Evolutionary conservation across 306 rosid genomes (phyloP), one percentile per base, ranked within the genome.

Genomic region (Albizia julibrissin): DNA sequence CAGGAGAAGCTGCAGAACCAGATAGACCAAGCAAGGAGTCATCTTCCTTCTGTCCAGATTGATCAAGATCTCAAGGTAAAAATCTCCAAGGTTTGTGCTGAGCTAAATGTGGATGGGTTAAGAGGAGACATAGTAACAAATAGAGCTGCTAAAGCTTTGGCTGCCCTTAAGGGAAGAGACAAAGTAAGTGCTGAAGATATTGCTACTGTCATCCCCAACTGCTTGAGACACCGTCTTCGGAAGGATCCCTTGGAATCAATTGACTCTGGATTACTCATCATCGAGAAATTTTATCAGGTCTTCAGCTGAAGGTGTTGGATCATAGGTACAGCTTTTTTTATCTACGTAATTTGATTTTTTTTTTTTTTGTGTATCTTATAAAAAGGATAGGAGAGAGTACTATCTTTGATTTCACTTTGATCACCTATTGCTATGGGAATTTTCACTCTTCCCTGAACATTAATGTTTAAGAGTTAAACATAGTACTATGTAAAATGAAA

Each of bases 231-330:
- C 74, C 95, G 98, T 67, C 99, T 95, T 80, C 74, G 99, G 84
- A 95, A 95, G 90, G 99, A 95, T 79, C 99, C 99, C 40, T 84
- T 92, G 88, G 99, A 95, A 77, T 91, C 99, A 0, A 93, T 95
- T 39, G 98, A 95, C 88, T 95, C 98, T 3, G 99, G 99, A 81
- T 89, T 95, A 78, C 94, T 95, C 62, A 91, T 95, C 81, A 89
- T 89, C 44, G 97, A 95, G 90, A 95, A 95, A 79, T 95, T 93
- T 86, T 95, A 90, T 16, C 93, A 92, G 84, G 88, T 93, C 19
- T 95, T 95, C 86, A 87, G 85, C 86, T 93, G 92, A 95, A 37
- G 69, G 24, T 73, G 81, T 69, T 21, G 50, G 14, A 39, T 69
- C 31, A 69, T 69, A 37, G 74, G 42, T 81, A 40, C 62, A 68